A percentile compares a stretch with the other conserved stretches of the same genome.
phyloP scores from a whole-genome alignment of 148 eudicot species.

The Fagopyrum homotropicum region DNA sequence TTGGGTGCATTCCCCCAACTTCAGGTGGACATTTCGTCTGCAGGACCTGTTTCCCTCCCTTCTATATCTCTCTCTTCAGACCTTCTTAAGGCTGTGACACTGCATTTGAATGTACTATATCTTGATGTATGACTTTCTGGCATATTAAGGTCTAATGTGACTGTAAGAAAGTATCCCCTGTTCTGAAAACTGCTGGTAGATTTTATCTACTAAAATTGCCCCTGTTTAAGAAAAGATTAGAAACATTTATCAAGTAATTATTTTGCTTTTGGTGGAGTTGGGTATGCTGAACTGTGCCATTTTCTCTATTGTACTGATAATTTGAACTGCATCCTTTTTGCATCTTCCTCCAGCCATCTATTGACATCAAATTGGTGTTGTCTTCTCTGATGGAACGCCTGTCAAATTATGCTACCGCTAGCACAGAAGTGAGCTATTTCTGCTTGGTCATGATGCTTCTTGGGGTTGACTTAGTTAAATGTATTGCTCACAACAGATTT shows the following conservation, averaged over 20 bases:
- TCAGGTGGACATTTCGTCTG: slow-evolving; percentile 46
- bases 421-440: slow-evolving; percentile 64
- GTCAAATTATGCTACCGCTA: slow-evolving; percentile 92
- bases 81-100: too few relatives aligned
- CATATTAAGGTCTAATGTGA: too few relatives aligned
- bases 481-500: slow-evolving; percentile 13
- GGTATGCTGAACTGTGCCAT: not conserved
- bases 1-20: slow-evolving; percentile 92
- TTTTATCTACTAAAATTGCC: too few relatives aligned
- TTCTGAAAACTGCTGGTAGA: too few relatives aligned
- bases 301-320: not conserved
- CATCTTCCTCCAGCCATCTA: slow-evolving; percentile 48
- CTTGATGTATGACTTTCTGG: too few relatives aligned
- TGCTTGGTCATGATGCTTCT: slow-evolving; percentile 10
- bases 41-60: too few relatives aligned
- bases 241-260: not conserved
- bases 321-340: not conserved
- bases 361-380: slow-evolving; percentile 90
- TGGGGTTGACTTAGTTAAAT: not conserved
- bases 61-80: too few relatives aligned
- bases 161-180: too few relatives aligned
- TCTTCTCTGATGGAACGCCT: slow-evolving; percentile 91
- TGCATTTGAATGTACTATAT: too few relatives aligned
- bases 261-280: not conserved
- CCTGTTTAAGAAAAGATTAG: not conserved